Base-by-base conservation (phyloP, 1,284 basidiomycete genomes). In the Peniophora sp. region DNA sequence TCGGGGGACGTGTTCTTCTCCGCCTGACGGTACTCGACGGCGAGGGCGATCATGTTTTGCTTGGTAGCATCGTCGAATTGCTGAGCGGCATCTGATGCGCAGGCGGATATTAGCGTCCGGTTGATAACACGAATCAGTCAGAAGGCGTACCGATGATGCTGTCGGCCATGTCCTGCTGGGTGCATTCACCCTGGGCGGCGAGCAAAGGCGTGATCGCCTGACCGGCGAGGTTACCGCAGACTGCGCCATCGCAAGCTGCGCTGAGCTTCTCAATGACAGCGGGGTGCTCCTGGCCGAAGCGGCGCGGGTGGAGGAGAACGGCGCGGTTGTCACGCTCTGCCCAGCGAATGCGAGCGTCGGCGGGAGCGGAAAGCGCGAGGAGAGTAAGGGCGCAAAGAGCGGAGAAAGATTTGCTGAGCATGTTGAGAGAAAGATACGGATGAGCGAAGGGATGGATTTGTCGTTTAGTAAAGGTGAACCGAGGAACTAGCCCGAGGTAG, bases 1-100 rank as follows among this genome's bases (percentile, higher is more conserved):
- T 82, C 79, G 24, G 78, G 79, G 60, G 78, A 77, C 1, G 79
- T 81, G 63, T 82, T 83, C 70, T 81, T 82, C 68, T 82, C 79
- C 0, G 64, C 70, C 57, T 80, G 75, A 47, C 79, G 74, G 61
- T 80, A 81, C 57, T 76, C 72, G 12, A 72, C 60, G 12, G 79
- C 81, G 50, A 81, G 65, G 3, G 68, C 65, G 56, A 83, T 70
- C 78, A 81, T 78, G 52, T 69, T 74, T 3, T 64, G 62, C 57
- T 75, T 72, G 1, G 76, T 79, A 14, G 72, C 63, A 24, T 62
- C 69, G 60, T 80, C 74, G 52, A 80, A 79, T 55, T 79, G 75
- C 54, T 66, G 67, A 55, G 73, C 73, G 8, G 73, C 73, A 61
- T 81, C 78, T 79, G 24, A 15, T 32, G 27, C 27, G 48, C 17